A percentile compares a stretch with the other conserved stretches of the same genome.
Evolutionary conservation across 1,284 basidiomycete genomes (phyloP).

Genomic region (Cerrena zonata): DNA sequence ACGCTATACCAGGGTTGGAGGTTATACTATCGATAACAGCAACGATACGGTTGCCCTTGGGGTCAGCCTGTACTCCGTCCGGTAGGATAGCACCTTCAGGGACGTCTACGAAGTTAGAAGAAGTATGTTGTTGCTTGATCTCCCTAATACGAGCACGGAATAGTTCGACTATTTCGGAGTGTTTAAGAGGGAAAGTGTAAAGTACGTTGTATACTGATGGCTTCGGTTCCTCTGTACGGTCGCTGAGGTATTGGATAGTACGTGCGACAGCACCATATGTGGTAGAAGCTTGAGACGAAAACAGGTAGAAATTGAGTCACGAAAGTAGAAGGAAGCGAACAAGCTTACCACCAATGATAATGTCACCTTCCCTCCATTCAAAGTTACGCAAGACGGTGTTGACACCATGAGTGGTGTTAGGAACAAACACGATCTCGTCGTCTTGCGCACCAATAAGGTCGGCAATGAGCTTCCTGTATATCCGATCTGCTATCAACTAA

Average conservation of each 20-base stretch:
- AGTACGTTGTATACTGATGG: slow-evolving; percentile 15
- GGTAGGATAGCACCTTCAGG: slow-evolving; percentile 12
- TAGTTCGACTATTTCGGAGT: slow-evolving; percentile 47
- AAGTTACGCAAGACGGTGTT: slow-evolving; percentile 65
- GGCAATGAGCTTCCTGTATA: slow-evolving; percentile 40
- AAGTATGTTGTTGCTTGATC: slow-evolving; percentile 31
- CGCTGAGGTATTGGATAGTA: slow-evolving; percentile 55
- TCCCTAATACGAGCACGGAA: slow-evolving; percentile 42
- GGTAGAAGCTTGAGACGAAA: slow-evolving; percentile 16
- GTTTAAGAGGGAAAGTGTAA: slow-evolving; percentile 49
- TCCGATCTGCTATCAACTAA: not conserved
- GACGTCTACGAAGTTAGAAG: slow-evolving; percentile 20
- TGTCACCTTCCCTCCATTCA: slow-evolving; percentile 45
- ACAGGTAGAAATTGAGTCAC: not conserved
- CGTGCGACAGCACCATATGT: slow-evolving; percentile 62
- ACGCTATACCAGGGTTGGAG: slow-evolving; percentile 61
- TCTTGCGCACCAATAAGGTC: slow-evolving; percentile 51
- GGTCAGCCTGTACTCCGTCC: slow-evolving; percentile 1
- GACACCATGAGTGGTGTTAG: slow-evolving; percentile 63
- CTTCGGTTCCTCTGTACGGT: slow-evolving; percentile 31
- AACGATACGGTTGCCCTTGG: slow-evolving; percentile 46
- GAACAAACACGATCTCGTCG: slow-evolving; percentile 64
- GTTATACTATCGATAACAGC: slow-evolving; percentile 74
- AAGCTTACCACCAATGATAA: slow-evolving; percentile 41
- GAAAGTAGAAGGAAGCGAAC: not conserved